Evolutionary conservation across 116 monocot species (phyloP).

Genomic region (Trichopus zeylanicus): DNA sequence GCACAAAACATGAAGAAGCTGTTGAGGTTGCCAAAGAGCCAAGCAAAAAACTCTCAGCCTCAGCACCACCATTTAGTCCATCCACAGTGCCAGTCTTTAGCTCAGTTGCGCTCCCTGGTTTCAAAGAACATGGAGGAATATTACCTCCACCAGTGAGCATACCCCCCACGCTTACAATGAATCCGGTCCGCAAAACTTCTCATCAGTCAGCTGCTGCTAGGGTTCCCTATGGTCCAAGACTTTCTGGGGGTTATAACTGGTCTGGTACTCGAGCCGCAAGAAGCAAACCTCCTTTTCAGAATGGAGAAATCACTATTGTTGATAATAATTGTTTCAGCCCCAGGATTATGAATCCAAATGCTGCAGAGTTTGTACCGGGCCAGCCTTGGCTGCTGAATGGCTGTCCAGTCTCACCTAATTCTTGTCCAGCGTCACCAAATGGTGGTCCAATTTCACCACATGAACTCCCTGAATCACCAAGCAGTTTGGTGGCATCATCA

Average conservation of each 20-base stretch:
- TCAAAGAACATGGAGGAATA: conserved; percentile 62
- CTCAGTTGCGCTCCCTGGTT: conserved; percentile 46
- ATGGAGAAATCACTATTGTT: conserved; percentile 23
- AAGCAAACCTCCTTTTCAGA: conserved; percentile 42
- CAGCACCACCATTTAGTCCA: conserved; percentile 80
- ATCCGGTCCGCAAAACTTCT: conserved; percentile 56
- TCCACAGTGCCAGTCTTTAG: conserved; percentile 58
- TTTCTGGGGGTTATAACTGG: conserved; percentile 63
- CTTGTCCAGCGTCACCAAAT: conserved; percentile 28
- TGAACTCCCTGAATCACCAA: conserved; percentile 20
- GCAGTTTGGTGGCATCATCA: conserved; percentile 26
- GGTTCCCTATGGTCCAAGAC: conserved; percentile 88
- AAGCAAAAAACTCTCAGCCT: conserved; percentile 80
- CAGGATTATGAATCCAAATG: conserved; percentile 79
- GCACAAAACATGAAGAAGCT: conserved; percentile 27
- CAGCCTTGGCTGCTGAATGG: conserved; percentile 55
- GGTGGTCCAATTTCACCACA: conserved; percentile 16
- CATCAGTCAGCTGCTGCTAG: conserved; percentile 85
- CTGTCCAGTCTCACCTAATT: conserved; percentile 29
- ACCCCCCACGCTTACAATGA: conserved; percentile 48
- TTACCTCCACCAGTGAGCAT: conserved; percentile 66
- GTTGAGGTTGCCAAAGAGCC: conserved; percentile 35
- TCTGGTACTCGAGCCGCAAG: conserved; percentile 49
- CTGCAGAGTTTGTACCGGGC: conserved; percentile 78
- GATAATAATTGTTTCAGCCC: conserved; percentile 26